Base-by-base conservation (phyloP, 768 basidiomycete species). In the Tylopilus sp. region DNA sequence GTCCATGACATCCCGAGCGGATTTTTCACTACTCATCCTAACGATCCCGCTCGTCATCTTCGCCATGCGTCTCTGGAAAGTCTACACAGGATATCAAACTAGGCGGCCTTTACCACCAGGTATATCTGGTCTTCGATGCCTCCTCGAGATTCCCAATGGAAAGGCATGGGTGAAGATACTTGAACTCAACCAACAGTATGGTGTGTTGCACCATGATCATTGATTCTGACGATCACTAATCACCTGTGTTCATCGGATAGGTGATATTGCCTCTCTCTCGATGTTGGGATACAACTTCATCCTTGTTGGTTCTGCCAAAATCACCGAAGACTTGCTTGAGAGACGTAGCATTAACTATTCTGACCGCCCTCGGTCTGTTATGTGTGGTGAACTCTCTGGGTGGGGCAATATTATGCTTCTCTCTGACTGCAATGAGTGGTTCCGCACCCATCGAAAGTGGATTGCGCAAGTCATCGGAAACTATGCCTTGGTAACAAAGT, bases 341-440 rank as follows among this genome's bases (percentile, higher is more conserved):
- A 80, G 73, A 50, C 71, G 76, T 28, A 67, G 75, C 22, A 54
- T 57, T 29, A 75, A 72, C 14, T 82, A 76, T 54, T 75, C 78
- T 9, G 63, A 64, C 25, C 61, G 59, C 12, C 63, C 61, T 26
- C 56, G 45, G 21, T 63, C 61, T 1, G 41, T 60, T 4, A 63
- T 63, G 61, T 22, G 43, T 24, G 62, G 61, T 1, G 61, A 63
- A 38, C 53, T 63, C 6, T 55, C 61, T 1, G 62, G 61, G 4
- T 62, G 62, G 60, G 58, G 51, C 16, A 62, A 63, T 17, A 54
- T 54, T 2, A 57, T 63, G 61, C 22, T 63, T 2, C 52, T 63
- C 6, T 52, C 37, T 24, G 54, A 60, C 29, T 54, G 48, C 22
- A 49, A 52, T 9, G 45, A 57, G 1, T 50, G 58, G 58, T 58